phyloP scores from a whole-genome alignment of 208 protist species.

The Leishmania aethiopica region DNA sequence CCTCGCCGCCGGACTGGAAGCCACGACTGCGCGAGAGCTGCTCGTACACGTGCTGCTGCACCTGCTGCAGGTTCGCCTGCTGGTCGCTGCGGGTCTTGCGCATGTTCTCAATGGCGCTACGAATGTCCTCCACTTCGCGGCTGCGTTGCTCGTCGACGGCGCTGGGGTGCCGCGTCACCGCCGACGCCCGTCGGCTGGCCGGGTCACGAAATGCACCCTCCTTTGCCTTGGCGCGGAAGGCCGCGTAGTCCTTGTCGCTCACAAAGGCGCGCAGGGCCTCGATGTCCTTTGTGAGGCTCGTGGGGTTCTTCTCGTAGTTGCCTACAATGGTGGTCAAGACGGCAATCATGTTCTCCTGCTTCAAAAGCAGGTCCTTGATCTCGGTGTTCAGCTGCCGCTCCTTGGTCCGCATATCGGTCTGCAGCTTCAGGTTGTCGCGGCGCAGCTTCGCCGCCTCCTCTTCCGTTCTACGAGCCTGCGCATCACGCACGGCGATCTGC shows the following conservation, averaged over 20 bases:
- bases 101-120: slow-evolving; percentile 20
- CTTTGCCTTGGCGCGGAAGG: slow-evolving; percentile 25
- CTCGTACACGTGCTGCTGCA: slow-evolving; percentile 37
- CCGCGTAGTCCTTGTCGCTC: slow-evolving; percentile 26
- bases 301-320: slow-evolving; percentile 13
- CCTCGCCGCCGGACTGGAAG: slow-evolving; percentile 16
- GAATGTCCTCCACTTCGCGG: slow-evolving; percentile 26
- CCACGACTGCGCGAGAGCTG: slow-evolving; percentile 31
- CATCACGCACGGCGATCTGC: slow-evolving; percentile 40
- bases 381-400: slow-evolving; percentile 24
- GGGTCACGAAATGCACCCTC: slow-evolving; percentile 21
- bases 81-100: slow-evolving; percentile 24
- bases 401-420: slow-evolving; percentile 19
- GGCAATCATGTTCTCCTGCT: slow-evolving; percentile 31
- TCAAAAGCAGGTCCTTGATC: slow-evolving; percentile 26
- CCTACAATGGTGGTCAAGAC: slow-evolving; percentile 3
- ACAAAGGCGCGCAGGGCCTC: slow-evolving; percentile 25
- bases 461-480: slow-evolving; percentile 33
- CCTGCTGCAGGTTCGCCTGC: slow-evolving; percentile 23
- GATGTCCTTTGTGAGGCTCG: slow-evolving; percentile 25
- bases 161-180: neutral
- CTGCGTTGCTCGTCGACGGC: neutral
- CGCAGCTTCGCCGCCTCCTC: slow-evolving; percentile 38
- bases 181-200: neutral
- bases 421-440: slow-evolving; percentile 38